These are phyloP conservation scores for Carex arenaria DNA, from an alignment of 202 grass and related monocot genomes.

Conservation along the genomic window DNA sequence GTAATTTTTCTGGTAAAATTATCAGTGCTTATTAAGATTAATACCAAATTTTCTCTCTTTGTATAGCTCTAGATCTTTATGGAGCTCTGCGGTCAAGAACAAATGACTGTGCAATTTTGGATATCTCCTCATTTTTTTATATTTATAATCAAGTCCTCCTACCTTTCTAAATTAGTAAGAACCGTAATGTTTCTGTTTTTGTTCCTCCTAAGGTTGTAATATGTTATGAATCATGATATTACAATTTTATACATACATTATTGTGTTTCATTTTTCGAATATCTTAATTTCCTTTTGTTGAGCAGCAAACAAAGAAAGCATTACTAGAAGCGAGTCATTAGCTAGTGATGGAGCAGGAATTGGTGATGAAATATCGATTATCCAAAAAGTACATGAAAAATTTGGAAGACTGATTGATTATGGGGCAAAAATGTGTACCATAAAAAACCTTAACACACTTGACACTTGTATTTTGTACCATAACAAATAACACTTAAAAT, in stretches of 20 bases:
- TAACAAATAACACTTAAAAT: background rate
- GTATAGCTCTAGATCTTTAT: constrained; percentile 81
- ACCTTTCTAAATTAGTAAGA: too few species aligned
- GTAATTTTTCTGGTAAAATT: background rate
- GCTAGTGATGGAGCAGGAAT: constrained; percentile 73
- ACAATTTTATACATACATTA: too few species aligned
- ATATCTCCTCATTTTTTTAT: constrained; percentile 28
- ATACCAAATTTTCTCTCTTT: background rate
- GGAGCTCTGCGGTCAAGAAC: constrained; percentile 88
- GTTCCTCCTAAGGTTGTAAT: constrained; percentile 60
- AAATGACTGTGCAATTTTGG: constrained; percentile 68
- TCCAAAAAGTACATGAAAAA: constrained; percentile 97
- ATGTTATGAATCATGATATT: background rate
- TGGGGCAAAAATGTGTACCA: background rate
- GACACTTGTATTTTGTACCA: background rate
- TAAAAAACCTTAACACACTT: background rate
- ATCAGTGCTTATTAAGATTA: background rate
- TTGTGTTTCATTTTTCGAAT: background rate
- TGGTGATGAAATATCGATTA: constrained; percentile 66
- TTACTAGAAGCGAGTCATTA: constrained; percentile 62
- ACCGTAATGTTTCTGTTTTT: too few species aligned
- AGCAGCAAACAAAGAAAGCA: constrained; percentile 67
- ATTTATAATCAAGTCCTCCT: background rate
- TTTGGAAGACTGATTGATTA: constrained; percentile 59
- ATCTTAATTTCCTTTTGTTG: background rate